Conservation (phyloP, 129 eudicot genomes). For the Tagetes erecta region DNA sequence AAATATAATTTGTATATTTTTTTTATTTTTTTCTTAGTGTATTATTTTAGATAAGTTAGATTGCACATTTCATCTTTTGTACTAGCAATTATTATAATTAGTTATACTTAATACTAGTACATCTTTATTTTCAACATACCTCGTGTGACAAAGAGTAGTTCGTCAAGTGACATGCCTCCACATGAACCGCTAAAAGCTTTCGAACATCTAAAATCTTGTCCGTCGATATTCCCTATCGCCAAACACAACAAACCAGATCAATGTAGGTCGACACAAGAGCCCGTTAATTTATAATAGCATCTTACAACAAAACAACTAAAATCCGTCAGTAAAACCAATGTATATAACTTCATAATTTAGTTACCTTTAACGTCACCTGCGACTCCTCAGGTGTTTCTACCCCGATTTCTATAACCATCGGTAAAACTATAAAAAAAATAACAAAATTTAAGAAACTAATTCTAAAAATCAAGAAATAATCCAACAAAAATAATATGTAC, state of each 20-base stretch:
- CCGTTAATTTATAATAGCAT: not conserved
- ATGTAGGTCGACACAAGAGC: not conserved
- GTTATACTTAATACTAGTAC: not conserved
- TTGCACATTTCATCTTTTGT: not conserved
- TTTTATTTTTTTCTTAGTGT: too few species aligned
- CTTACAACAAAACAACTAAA: not conserved
- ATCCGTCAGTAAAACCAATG: not conserved
- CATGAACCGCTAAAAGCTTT: conserved; percentile 75
- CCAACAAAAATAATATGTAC: not conserved
- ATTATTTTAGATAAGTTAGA: too few species aligned
- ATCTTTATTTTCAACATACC: conserved; percentile 35
- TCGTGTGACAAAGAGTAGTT: conserved; percentile 84
- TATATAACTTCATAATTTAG: not conserved
- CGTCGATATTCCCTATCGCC: conserved; percentile 82
- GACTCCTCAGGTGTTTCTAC: conserved; percentile 68
- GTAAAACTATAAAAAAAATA: conserved; percentile 52
- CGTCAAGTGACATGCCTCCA: conserved; percentile 84
- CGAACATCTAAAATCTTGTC: conserved; percentile 86
- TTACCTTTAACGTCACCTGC: conserved; percentile 79
- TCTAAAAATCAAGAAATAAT: not conserved
- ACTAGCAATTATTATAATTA: not conserved
- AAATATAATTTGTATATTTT: too few species aligned
- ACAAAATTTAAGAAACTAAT: not conserved
- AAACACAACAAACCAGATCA: not conserved
- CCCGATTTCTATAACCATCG: conserved; percentile 63